Evolutionary conservation across 495 filamentous ascomycete species (phyloP).

Genomic region (Xylaria castorea): DNA sequence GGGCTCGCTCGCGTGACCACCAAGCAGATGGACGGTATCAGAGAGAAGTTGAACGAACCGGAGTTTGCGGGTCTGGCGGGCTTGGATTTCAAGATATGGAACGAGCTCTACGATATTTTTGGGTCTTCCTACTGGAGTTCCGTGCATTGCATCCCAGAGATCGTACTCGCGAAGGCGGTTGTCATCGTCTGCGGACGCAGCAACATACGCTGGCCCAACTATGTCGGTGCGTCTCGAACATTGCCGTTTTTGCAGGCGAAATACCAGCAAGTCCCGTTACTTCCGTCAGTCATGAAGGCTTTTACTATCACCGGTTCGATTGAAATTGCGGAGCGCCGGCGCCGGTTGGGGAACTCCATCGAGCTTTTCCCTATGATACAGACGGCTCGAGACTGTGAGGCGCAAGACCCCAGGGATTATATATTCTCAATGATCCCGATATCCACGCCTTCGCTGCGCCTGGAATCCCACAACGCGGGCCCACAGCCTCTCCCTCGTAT

Average conservation of each 20-base stretch:
- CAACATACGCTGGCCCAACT: slow-evolving; percentile 32
- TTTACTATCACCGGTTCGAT: slow-evolving; percentile 25
- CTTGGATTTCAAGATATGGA: slow-evolving; percentile 24
- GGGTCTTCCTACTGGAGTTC: slow-evolving; percentile 31
- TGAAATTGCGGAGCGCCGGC: slow-evolving; percentile 29
- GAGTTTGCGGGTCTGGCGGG: neutral
- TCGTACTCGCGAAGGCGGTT: slow-evolving; percentile 31
- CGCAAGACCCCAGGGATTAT: slow-evolving; percentile 29
- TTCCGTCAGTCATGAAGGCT: neutral
- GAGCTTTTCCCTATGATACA: slow-evolving; percentile 35
- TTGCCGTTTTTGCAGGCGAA: slow-evolving; percentile 28
- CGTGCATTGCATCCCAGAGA: slow-evolving; percentile 33
- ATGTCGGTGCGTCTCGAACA: slow-evolving; percentile 30
- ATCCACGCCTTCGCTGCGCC: slow-evolving; percentile 28
- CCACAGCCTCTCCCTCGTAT: slow-evolving; percentile 31
- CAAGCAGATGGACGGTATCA: slow-evolving; percentile 26
- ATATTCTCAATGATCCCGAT: slow-evolving; percentile 34
- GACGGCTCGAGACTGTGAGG: slow-evolving; percentile 30
- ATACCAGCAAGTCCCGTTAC: neutral
- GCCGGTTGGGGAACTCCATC: slow-evolving; percentile 28
- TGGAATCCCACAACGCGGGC: slow-evolving; percentile 22
- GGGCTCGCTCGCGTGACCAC: neutral
- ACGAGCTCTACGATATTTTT: slow-evolving; percentile 29
- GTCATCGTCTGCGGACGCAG: slow-evolving; percentile 34
- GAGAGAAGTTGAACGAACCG: neutral